These are phyloP conservation scores for Cyclotella baltica DNA, from an alignment of 108 stramenopile species.

Conservation along the genomic window DNA sequence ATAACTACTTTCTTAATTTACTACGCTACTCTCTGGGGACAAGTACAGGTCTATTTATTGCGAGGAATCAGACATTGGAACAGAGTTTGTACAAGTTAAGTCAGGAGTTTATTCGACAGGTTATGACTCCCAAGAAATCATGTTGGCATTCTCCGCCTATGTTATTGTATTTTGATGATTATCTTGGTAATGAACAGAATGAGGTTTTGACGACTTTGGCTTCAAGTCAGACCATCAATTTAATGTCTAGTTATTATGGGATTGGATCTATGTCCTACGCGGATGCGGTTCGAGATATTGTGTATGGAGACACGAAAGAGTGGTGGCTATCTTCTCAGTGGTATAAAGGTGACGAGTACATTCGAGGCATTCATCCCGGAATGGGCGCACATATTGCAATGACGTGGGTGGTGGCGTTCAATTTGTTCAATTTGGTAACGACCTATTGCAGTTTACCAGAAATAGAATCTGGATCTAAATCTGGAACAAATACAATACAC, in stretches of 20 bases:
- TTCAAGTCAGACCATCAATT: slow-evolving; percentile 61
- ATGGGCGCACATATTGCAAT: slow-evolving; percentile 80
- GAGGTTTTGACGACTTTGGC: slow-evolving; percentile 65
- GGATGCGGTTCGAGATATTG: slow-evolving; percentile 73
- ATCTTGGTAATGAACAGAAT: slow-evolving; percentile 82
- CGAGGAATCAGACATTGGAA: slow-evolving; percentile 62
- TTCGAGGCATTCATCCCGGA: slow-evolving; percentile 80
- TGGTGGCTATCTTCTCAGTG: slow-evolving; percentile 69
- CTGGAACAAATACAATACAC: too few species aligned
- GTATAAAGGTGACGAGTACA: slow-evolving; percentile 46
- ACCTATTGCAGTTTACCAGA: slow-evolving; percentile 65
- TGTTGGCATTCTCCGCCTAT: slow-evolving; percentile 58
- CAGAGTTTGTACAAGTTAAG: slow-evolving; percentile 68
- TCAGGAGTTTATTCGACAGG: slow-evolving; percentile 66
- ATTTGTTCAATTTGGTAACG: slow-evolving; percentile 72
- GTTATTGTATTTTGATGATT: slow-evolving; percentile 79
- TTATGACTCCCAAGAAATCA: slow-evolving; percentile 50
- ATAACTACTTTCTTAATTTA: too few species aligned
- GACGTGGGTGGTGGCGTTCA: slow-evolving; percentile 72
- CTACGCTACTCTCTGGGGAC: too few species aligned
- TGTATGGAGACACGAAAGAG: slow-evolving; percentile 76
- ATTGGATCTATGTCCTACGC: slow-evolving; percentile 73
- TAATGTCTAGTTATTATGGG: slow-evolving; percentile 76
- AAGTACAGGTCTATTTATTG: too few species aligned
- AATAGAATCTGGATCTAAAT: not conserved